A percentile compares a stretch with the other conserved stretches of the same genome.
Evolutionary conservation across 257 asterid species (phyloP).

Genomic region (Leptodermis oblonga): DNA sequence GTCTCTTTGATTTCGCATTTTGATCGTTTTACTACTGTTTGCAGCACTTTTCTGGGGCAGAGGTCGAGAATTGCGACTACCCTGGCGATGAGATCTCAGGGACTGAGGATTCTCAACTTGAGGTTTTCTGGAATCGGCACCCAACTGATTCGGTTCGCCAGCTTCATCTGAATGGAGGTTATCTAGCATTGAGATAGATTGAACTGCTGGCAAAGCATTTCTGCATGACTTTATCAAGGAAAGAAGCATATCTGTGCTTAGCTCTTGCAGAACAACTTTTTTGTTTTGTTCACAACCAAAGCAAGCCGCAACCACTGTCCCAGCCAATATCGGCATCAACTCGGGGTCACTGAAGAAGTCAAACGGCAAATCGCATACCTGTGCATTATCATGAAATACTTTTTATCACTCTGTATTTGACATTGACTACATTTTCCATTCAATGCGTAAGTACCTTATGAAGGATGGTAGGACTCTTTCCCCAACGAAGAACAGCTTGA

Average conservation of each 20-base stretch:
- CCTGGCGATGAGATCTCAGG: slow-evolving; percentile 40
- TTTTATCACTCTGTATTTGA: not conserved
- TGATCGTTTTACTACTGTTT: slow-evolving; percentile 32
- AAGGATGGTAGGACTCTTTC: slow-evolving; percentile 97
- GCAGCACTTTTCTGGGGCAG: slow-evolving; percentile 37
- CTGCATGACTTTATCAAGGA: slow-evolving; percentile 75
- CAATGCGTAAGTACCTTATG: slow-evolving; percentile 62
- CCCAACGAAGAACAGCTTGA: slow-evolving; percentile 99
- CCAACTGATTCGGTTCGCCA: slow-evolving; percentile 35
- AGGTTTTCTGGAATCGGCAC: slow-evolving; percentile 41
- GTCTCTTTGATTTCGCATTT: slow-evolving; percentile 55
- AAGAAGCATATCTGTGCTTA: slow-evolving; percentile 93
- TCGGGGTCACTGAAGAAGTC: slow-evolving; percentile 92
- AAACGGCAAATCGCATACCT: slow-evolving; percentile 97
- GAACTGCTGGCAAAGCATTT: slow-evolving; percentile 26
- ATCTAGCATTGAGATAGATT: slow-evolving; percentile 18
- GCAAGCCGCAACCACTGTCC: slow-evolving; percentile 78
- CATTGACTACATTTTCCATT: not conserved
- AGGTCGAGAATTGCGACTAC: slow-evolving; percentile 37
- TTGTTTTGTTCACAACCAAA: slow-evolving; percentile 93
- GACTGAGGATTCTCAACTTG: slow-evolving; percentile 42
- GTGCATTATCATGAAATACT: slow-evolving; percentile 28
- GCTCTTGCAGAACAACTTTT: slow-evolving; percentile 88
- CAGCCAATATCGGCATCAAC: slow-evolving; percentile 83
- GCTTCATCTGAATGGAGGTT: slow-evolving; percentile 37